Evolutionary conservation across 768 basidiomycete genomes (phyloP), one percentile per base, ranked within the genome.

Genomic region (Mycena epipterygia): DNA sequence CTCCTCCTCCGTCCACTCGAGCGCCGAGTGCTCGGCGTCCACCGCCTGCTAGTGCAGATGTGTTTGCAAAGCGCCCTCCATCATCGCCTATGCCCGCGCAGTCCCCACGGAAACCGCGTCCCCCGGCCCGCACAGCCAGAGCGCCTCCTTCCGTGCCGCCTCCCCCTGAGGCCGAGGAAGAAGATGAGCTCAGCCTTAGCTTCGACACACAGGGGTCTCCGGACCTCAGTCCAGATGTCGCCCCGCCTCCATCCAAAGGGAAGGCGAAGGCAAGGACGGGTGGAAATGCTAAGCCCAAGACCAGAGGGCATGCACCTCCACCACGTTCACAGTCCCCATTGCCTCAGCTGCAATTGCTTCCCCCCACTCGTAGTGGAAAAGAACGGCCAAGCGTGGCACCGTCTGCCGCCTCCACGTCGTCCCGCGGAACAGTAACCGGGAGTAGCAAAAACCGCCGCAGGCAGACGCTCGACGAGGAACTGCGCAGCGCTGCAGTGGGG

Each of bases 391-490:
- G 72, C 56, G 33, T 25, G 48, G 64, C 57, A 4, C 62, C 68
- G 13, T 70, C 72, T 9, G 48, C 52, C 25, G 72, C 64, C 0
- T 73, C 72, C 5, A 23, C 64, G 35, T 73, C 72, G 13, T 70
- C 72, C 29, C 72, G 64, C 29, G 64, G 64, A 21, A 64, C 69
- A 35, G 64, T 21, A 9, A 55, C 63, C 4, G 63, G 46, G 23
- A 32, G 56, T 19, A 25, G 39, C 58, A 80, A 69, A 39, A 67
- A 49, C 30, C 80, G 70, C 68, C 79, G 82, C n/a, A 85, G 88
- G 44, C 82, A 84, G 68, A 93, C 92, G 5, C 82, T 94, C 5
- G 91, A 93, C 56, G 87, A 93, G 71, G 93, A 95, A 77, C 70
- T 94, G 19, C 86, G 85, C 17, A 79, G 77, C 62, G 90, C 88